These are phyloP conservation scores for Linum trigynum DNA, from an alignment of 345 rosid genomes.

Conservation along the genomic window DNA sequence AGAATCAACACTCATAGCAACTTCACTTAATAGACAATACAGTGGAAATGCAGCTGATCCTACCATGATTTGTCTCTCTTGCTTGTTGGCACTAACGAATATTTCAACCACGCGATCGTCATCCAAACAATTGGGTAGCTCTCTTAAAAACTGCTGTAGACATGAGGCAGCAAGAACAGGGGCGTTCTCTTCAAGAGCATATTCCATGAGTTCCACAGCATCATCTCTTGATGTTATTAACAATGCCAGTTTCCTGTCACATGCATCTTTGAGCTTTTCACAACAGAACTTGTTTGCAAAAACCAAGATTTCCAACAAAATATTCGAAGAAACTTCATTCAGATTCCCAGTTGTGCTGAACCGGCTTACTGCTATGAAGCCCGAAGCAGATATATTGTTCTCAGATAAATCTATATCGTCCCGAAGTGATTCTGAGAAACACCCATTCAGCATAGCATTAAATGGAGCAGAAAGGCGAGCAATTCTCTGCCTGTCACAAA, in stretches of 20 bases:
- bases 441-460: slow-evolving; percentile 82
- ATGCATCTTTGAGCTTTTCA: slow-evolving; percentile 74
- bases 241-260: slow-evolving; percentile 79
- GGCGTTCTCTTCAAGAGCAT: slow-evolving; percentile 68
- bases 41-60: slow-evolving; percentile 73
- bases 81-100: slow-evolving; percentile 41
- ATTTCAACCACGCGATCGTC: slow-evolving; percentile 62
- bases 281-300: slow-evolving; percentile 96
- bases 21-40: slow-evolving; percentile 81
- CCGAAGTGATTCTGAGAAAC: slow-evolving; percentile 68
- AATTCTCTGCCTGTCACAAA: slow-evolving; percentile 71
- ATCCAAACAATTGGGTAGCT: slow-evolving; percentile 67
- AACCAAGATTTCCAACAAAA: slow-evolving; percentile 66
- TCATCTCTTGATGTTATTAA: slow-evolving; percentile 58
- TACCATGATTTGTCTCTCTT: slow-evolving; percentile 58
- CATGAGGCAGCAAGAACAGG: slow-evolving; percentile 82
- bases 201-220: slow-evolving; percentile 86
- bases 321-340: slow-evolving; percentile 41
- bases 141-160: slow-evolving; percentile 65
- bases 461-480: slow-evolving; percentile 84
- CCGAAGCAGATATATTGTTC: slow-evolving; percentile 58
- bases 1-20: slow-evolving; percentile 65
- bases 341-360: slow-evolving; percentile 59
- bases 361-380: slow-evolving; percentile 57
- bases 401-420: slow-evolving; percentile 83